phyloP scores from a whole-genome alignment of 176 grass and related monocot genomes.

The Musa troglodytarum region DNA sequence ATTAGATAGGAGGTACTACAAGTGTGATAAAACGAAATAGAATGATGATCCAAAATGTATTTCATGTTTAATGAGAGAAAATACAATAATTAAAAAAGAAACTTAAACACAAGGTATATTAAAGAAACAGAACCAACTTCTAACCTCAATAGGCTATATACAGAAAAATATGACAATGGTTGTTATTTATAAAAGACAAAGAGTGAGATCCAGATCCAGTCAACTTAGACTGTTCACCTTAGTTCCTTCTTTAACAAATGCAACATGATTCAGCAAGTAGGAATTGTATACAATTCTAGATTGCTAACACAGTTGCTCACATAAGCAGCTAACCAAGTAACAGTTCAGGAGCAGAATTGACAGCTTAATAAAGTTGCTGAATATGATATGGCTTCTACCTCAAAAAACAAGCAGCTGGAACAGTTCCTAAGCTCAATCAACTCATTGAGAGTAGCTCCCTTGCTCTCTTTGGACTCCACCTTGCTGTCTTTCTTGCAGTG shows the following conservation, averaged over 20 bases:
- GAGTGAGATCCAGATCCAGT: neutral
- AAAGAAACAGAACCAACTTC: neutral
- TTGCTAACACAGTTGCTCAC: no score
- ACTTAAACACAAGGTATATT: neutral
- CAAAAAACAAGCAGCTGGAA: conserved; percentile 78
- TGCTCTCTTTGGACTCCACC: conserved; percentile 85
- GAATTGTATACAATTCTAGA: neutral
- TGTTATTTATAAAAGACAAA: neutral
- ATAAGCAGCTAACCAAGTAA: neutral
- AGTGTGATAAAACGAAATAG: neutral
- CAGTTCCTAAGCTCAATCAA: conserved; percentile 80
- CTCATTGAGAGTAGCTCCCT: conserved; percentile 66
- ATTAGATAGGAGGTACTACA: conserved; percentile 7
- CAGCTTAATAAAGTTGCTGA: neutral
- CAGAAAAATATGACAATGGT: neutral
- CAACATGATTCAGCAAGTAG: neutral
- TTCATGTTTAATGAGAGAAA: neutral
- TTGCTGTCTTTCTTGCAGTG: conserved; percentile 97
- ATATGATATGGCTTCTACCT: conserved; percentile 21
- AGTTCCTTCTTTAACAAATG: neutral
- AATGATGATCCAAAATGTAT: neutral
- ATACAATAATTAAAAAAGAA: neutral
- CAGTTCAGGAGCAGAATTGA: neutral
- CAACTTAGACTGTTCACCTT: neutral
- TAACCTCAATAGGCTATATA: neutral